Conservation (phyloP, 352 stramenopile species). For the Phytophthora lateralis region DNA sequence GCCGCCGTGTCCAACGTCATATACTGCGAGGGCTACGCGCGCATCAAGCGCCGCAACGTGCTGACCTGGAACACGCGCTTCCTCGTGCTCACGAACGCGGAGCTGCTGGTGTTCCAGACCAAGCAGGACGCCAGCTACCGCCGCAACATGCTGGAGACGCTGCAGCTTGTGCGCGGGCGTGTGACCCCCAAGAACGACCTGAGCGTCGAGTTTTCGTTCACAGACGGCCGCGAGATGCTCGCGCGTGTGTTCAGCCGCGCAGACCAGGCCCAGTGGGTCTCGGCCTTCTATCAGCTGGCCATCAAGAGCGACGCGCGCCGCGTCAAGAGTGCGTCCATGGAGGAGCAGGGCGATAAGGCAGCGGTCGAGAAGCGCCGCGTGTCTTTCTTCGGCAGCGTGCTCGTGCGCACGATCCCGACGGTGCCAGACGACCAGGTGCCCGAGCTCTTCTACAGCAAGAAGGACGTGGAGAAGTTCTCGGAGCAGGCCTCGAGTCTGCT, state of each 20-base stretch:
- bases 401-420: conserved; percentile 63
- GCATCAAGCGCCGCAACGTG: conserved; percentile 60
- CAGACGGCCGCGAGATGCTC: conserved; percentile 52
- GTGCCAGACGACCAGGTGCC: conserved; percentile 52
- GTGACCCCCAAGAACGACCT: conserved; percentile 52
- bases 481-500: conserved; percentile 55
- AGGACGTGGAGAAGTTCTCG: conserved; percentile 70
- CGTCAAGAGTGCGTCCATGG: conserved; percentile 32
- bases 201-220: conserved; percentile 50
- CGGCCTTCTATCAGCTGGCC: conserved; percentile 64
- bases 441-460: conserved; percentile 70
- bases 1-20: conserved; percentile 15
- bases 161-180: conserved; percentile 45
- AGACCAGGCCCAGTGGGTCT: conserved; percentile 67
- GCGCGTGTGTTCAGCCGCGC: conserved; percentile 56
- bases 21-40: conserved; percentile 65
- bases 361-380: conserved; percentile 48
- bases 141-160: conserved; percentile 44
- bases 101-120: conserved; percentile 55
- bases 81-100: conserved; percentile 48
- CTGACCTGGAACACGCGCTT: conserved; percentile 71
- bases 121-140: conserved; percentile 60
- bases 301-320: conserved; percentile 47
- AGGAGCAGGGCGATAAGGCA: conserved; percentile 33
- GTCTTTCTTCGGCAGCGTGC: conserved; percentile 64